Evolutionary conservation across 352 stramenopile genomes (phyloP).

Genomic region (Nothophytophthora sp.): DNA sequence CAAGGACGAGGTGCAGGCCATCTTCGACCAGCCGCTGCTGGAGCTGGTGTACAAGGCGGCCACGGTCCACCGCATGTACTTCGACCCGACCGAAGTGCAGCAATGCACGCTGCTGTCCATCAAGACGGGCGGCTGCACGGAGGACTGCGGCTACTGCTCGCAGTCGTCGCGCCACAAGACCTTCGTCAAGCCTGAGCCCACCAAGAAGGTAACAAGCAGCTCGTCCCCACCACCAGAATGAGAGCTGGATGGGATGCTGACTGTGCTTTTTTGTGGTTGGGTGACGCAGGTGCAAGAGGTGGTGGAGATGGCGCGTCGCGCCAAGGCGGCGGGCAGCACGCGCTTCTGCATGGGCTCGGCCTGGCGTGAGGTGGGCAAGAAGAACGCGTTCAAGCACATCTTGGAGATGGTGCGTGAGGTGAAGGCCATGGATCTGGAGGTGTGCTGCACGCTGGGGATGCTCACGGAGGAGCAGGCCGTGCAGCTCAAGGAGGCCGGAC

Average conservation of each 20-base stretch:
- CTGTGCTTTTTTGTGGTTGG: slow-evolving; percentile 1
- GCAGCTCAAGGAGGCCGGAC: slow-evolving; percentile 97
- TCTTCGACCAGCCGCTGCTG: slow-evolving; percentile 95
- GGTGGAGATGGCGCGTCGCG: slow-evolving; percentile 92
- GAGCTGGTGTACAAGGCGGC: slow-evolving; percentile 97
- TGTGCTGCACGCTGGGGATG: slow-evolving; percentile 98
- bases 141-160: slow-evolving; percentile 97
- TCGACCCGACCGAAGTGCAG: slow-evolving; percentile 96
- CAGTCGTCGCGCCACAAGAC: slow-evolving; percentile 97
- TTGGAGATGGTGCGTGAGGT: slow-evolving; percentile 96
- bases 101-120: slow-evolving; percentile 98
- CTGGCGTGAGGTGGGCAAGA: slow-evolving; percentile 98
- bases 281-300: slow-evolving; percentile 89
- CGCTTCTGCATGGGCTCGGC: slow-evolving; percentile 99
- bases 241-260: slow-evolving; percentile 2
- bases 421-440: slow-evolving; percentile 91
- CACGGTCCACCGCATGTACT: slow-evolving; percentile 98
- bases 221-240: background rate
- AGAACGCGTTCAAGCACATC: slow-evolving; percentile 98
- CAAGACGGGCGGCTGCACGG: slow-evolving; percentile 96
- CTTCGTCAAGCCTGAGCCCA: slow-evolving; percentile 98
- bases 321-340: slow-evolving; percentile 96
- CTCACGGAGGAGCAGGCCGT: slow-evolving; percentile 94
- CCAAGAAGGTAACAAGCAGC: slow-evolving; percentile 86
- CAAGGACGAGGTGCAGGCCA: slow-evolving; percentile 93